Evolutionary conservation across 805 yeast genomes (phyloP), one percentile per base, ranked within the genome.

Genomic region (Hanseniaspora lindneri): DNA sequence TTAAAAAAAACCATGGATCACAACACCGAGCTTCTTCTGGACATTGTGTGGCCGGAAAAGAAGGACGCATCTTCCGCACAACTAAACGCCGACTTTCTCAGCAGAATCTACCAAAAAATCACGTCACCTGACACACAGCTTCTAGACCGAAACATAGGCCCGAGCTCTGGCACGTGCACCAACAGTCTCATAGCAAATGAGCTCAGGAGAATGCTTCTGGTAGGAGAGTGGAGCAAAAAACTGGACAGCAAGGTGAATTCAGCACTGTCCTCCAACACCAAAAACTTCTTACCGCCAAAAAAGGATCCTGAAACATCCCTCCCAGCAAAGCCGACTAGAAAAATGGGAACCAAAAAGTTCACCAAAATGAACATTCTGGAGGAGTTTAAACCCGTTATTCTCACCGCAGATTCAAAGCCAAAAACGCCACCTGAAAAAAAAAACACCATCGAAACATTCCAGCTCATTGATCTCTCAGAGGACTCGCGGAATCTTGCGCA

Each of bases 41-140:
- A 32, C 24, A 42, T 42, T 13, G 19, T 42, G 17, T 42, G 46
- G 46, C 46, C 35, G 17, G 46, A 33, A n/a, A n/a, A n/a, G n/a
- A n/a, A n/a, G n/a, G n/a, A n/a, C n/a, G n/a, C n/a, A n/a, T n/a
- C n/a, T n/a, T n/a, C n/a, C n/a, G n/a, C n/a, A n/a, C n/a, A n/a
- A n/a, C n/a, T n/a, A n/a, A n/a, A n/a, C n/a, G n/a, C n/a, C n/a
- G n/a, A n/a, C n/a, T n/a, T n/a, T n/a, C n/a, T n/a, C n/a, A n/a
- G n/a, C n/a, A n/a, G n/a, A n/a, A n/a, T n/a, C n/a, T n/a, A n/a
- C n/a, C n/a, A n/a, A n/a, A n/a, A n/a, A n/a, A n/a, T n/a, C n/a
- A n/a, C n/a, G n/a, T n/a, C 2, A 30, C 14, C n/a, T 9, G 8
- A 4, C 9, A n/a, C n/a, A n/a, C n/a, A n/a, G n/a, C n/a, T n/a